Evolutionary conservation across 768 basidiomycete species (phyloP).

Genomic region (Boletus rufocinnamomeus): DNA sequence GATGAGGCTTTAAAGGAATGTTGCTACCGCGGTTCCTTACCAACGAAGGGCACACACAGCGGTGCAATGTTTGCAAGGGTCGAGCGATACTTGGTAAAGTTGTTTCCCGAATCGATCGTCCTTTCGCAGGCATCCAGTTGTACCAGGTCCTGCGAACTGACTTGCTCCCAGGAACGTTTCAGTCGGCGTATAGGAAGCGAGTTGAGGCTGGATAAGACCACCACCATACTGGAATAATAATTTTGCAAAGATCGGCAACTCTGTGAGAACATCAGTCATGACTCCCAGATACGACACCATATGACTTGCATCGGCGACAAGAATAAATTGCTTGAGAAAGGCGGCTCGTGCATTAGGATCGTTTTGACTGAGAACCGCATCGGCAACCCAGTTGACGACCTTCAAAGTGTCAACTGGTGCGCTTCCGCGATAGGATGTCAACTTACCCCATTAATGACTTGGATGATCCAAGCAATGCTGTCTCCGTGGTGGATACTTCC

Average conservation of each 20-base stretch:
- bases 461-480: neutral
- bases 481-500: neutral
- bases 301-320: neutral
- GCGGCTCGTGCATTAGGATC: no score
- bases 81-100: neutral
- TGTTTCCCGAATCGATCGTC: neutral
- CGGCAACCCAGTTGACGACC: neutral
- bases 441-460: neutral
- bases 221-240: neutral
- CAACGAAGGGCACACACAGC: neutral
- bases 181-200: neutral
- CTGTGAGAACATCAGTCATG: neutral
- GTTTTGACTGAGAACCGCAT: neutral
- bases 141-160: neutral
- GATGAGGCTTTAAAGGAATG: neutral
- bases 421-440: no score
- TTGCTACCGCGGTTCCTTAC: neutral
- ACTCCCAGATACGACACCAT: neutral
- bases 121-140: neutral
- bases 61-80: neutral
- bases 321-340: constrained; percentile 1
- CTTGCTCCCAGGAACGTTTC: neutral
- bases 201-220: neutral
- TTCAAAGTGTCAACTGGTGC: neutral
- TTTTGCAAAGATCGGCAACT: neutral